phyloP scores from a whole-genome alignment of 1,284 basidiomycete species.

The Phellopilus nigrolimitatus region DNA sequence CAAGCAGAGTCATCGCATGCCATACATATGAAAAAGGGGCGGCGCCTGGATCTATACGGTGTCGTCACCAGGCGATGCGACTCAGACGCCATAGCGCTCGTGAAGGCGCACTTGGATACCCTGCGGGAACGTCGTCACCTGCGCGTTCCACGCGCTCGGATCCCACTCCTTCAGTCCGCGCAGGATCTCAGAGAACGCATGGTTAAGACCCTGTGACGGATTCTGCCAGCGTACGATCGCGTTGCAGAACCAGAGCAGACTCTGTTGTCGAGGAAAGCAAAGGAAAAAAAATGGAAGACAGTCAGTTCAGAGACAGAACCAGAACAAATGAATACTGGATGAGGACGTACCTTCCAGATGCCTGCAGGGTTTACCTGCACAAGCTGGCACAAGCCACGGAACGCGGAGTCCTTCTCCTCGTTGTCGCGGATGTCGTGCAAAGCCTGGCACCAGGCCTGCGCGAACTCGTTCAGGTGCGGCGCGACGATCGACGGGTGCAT shows the following conservation, averaged over 20 bases:
- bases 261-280: conserved; percentile 41
- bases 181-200: conserved; percentile 85
- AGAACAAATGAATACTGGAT: no score
- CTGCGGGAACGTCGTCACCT: conserved; percentile 72
- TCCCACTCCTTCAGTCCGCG: conserved; percentile 84
- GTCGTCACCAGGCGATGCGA: no score
- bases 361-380: conserved; percentile 92
- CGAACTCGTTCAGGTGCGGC: conserved; percentile 86
- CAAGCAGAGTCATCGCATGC: background rate
- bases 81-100: conserved; percentile 70
- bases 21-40: no score
- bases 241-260: conserved; percentile 93
- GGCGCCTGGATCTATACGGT: no score
- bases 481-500: conserved; percentile 89
- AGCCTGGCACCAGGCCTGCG: conserved; percentile 95
- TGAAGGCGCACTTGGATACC: conserved; percentile 75
- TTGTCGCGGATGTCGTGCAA: conserved; percentile 99
- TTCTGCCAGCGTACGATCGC: conserved; percentile 92
- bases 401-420: conserved; percentile 99
- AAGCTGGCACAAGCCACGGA: conserved; percentile 94
- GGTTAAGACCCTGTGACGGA: conserved; percentile 83
- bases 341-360: conserved; percentile 70
- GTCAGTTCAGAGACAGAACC: background rate
- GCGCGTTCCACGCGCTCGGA: conserved; percentile 70
- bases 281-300: background rate